Evolutionary conservation across 2,329 filamentous ascomycete genomes (phyloP).

Genomic region (Chaetothyriales sp.): DNA sequence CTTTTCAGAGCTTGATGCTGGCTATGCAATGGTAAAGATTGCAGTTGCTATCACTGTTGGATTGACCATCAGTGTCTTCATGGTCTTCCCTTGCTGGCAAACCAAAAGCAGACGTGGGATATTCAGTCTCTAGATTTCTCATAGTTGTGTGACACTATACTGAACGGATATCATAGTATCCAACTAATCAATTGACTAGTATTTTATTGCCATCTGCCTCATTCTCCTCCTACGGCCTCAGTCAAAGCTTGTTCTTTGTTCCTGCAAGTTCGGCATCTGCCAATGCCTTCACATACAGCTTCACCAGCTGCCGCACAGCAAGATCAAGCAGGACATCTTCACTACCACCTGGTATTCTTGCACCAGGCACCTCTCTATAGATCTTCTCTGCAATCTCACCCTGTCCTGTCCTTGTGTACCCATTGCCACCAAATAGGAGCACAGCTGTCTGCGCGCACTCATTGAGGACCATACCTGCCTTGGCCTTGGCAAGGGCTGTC

Average conservation of each 20-base stretch:
- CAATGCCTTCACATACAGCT: conserved; percentile 37
- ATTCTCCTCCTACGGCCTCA: background rate
- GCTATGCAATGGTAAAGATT: conserved; percentile 32
- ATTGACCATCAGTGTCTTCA: conserved; percentile 29
- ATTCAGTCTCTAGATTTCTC: conserved; percentile 25
- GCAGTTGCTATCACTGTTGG: conserved; percentile 33
- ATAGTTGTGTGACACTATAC: too few relatives aligned
- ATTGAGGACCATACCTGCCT: conserved; percentile 54
- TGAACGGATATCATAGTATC: too few relatives aligned
- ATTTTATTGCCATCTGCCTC: too few relatives aligned
- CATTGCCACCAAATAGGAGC: conserved; percentile 58
- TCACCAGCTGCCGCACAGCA: conserved; percentile 53
- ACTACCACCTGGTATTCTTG: conserved; percentile 50
- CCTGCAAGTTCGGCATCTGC: conserved; percentile 9
- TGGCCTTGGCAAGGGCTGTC: conserved; percentile 57
- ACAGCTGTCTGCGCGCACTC: conserved; percentile 56
- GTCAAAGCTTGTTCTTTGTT: conserved; percentile 14
- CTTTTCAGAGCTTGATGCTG: conserved; percentile 23
- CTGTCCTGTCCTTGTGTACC: conserved; percentile 53
- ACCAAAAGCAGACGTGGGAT: conserved; percentile 25
- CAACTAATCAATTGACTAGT: too few relatives aligned
- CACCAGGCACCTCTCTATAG: conserved; percentile 46
- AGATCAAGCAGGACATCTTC: conserved; percentile 61
- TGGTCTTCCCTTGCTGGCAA: conserved; percentile 32
- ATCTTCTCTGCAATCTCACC: conserved; percentile 55